Evolutionary conservation across 2,329 filamentous ascomycete genomes (phyloP), one percentile per base, ranked within the genome.

Genomic region (Thielaviopsis ethacetica): DNA sequence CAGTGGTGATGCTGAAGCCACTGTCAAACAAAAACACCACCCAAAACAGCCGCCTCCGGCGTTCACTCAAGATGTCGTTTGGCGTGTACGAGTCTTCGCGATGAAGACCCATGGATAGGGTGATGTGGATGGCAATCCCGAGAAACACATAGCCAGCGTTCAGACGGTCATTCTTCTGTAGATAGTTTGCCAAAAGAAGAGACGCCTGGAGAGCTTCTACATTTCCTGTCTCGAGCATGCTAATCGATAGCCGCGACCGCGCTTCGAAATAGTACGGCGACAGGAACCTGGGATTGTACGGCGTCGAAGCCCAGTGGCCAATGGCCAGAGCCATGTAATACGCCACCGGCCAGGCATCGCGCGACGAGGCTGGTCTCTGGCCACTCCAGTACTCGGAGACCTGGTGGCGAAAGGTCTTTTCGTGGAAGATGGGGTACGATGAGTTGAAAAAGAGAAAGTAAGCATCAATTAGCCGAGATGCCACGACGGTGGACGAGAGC

Each of bases 81-180:
- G 65, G 66, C 59, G 64, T 66, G 2, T 65, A 67, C 3, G 67
- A 65, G 6, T 71, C 67, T 54, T 78, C 75, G n/a, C 72, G 72
- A 62, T 79, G 75, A 1, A 79, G 67, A 0, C 76, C 76, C 6
- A 79, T 63, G 0, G 75, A 74, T 50, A 78, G 68, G 0, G 75
- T 76, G 71, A 78, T 75, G 24, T 76, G 68, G 19, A 73, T 70
- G 0, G 76, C 76, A 19, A 78, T 69, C 0, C 76, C 76, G n/a
- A 76, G 69, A 56, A 75, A 75, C 62, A 76, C 78, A 64, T 77
- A 78, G 0, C 74, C 74, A 0, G 75, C 76, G 62, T 79, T 79
- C 3, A 75, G 75, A 15, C 75, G 69, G 59, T 78, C 72, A 26
- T 72, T 68, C 62, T 78, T 78, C 60, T 79, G 76, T 3, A 76